Conservation (phyloP, 192 early-diverging fungal species). For the Umbelopsis sp. region DNA sequence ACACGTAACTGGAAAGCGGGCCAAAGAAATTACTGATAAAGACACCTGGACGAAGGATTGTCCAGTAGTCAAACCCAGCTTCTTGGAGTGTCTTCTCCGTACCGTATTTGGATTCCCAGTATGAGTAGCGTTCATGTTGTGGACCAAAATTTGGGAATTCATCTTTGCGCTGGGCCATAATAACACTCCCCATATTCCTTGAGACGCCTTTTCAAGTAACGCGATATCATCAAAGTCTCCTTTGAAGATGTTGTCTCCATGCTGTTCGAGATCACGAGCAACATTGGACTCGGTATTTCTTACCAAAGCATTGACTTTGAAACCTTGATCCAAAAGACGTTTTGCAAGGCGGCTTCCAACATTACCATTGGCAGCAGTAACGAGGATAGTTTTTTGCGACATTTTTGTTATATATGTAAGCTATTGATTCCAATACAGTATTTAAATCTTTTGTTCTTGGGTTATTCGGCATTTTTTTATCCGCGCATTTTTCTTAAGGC, state of each 20-base stretch:
- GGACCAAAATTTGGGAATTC: not conserved
- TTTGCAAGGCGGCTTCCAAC: not conserved
- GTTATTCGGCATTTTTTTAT: no score
- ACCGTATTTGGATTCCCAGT: not conserved
- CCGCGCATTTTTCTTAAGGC: no score
- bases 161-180: not conserved
- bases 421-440: no score
- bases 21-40: conserved; percentile 1
- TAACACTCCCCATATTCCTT: conserved; percentile 24
- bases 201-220: not conserved
- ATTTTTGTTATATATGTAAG: no score
- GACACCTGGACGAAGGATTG: not conserved
- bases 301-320: not conserved
- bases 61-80: conserved; percentile 10
- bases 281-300: not conserved
- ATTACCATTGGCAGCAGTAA: not conserved
- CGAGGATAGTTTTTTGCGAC: not conserved
- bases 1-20: not conserved
- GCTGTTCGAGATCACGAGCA: not conserved
- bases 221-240: not conserved
- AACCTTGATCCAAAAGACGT: not conserved
- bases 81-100: conserved; percentile 3
- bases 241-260: not conserved
- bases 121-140: not conserved
- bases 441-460: no score